Evolutionary conservation across 2,329 filamentous ascomycete genomes (phyloP).

Genomic region (Lasiodiplodia sp.): DNA sequence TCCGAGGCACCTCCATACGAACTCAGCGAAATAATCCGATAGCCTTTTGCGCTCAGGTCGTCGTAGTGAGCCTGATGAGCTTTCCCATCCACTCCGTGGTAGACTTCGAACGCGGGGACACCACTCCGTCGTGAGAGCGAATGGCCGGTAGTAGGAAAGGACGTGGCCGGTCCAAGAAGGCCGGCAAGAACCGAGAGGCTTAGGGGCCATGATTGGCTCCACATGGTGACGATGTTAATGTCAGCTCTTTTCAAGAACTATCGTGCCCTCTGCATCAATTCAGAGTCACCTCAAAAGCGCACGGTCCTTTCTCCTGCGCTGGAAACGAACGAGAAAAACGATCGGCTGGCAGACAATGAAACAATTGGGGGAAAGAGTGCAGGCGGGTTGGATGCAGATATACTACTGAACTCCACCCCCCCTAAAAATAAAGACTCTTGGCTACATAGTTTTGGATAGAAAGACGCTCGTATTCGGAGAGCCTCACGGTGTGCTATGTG

Average conservation of each 20-base stretch:
- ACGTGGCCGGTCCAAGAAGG: background rate
- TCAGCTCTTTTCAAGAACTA: background rate
- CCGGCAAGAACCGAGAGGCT: background rate
- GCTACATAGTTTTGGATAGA: background rate
- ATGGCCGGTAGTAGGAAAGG: background rate
- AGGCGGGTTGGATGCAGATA: background rate
- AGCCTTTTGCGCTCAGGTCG: constrained; percentile 33
- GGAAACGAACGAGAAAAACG: background rate
- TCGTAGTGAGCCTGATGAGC: constrained; percentile 14
- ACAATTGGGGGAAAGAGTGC: no score
- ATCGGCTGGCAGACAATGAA: constrained; percentile 3
- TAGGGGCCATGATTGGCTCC: background rate
- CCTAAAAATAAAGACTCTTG: background rate
- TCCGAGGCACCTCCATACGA: constrained; percentile 33
- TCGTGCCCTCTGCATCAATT: no score
- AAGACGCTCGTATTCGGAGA: background rate
- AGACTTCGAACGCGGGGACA: background rate
- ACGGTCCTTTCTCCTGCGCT: no score
- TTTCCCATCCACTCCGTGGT: background rate
- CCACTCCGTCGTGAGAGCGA: background rate
- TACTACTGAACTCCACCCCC: background rate
- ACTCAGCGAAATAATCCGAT: constrained; percentile 34
- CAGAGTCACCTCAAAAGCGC: no score
- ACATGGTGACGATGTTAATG: background rate
- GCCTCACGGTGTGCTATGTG: background rate